These are phyloP conservation scores for Rhododendron williamsianum DNA, from an alignment of 148 eudicot species.

Conservation along the genomic window DNA sequence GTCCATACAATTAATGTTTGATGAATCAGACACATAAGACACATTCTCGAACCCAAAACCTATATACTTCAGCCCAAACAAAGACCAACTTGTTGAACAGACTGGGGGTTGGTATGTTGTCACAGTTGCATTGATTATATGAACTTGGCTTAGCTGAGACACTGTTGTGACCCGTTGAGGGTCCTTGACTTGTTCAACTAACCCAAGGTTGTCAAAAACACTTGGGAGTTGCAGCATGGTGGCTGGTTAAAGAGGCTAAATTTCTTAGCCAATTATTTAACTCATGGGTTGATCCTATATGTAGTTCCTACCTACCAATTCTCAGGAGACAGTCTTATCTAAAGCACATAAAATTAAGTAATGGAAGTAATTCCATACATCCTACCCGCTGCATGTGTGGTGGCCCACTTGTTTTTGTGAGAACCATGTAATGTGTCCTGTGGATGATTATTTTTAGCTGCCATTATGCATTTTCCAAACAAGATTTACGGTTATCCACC, in stretches of 20 bases:
- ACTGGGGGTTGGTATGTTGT: neutral
- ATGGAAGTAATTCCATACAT: neutral
- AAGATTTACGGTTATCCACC: neutral
- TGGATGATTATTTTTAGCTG: neutral
- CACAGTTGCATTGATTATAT: neutral
- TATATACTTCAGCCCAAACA: neutral
- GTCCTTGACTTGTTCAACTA: neutral
- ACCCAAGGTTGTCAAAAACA: neutral
- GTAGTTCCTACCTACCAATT: neutral
- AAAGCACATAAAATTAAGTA: neutral
- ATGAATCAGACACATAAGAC: neutral
- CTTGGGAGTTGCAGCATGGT: neutral
- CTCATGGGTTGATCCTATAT: neutral
- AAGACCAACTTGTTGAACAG: neutral
- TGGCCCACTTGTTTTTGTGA: neutral
- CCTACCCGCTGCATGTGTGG: neutral
- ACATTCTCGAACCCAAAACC: neutral
- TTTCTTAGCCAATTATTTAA: neutral
- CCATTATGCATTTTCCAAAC: neutral
- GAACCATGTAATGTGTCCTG: neutral
- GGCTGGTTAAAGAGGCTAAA: neutral
- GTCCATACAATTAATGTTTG: neutral
- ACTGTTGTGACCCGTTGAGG: neutral
- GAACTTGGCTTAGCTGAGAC: neutral
- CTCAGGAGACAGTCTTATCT: neutral